Percentiles rank a stretch among this genome's conserved stretches.
Evolutionary conservation across 192 early-diverging fungal genomes (phyloP).

Genomic region (Podila verticillata): DNA sequence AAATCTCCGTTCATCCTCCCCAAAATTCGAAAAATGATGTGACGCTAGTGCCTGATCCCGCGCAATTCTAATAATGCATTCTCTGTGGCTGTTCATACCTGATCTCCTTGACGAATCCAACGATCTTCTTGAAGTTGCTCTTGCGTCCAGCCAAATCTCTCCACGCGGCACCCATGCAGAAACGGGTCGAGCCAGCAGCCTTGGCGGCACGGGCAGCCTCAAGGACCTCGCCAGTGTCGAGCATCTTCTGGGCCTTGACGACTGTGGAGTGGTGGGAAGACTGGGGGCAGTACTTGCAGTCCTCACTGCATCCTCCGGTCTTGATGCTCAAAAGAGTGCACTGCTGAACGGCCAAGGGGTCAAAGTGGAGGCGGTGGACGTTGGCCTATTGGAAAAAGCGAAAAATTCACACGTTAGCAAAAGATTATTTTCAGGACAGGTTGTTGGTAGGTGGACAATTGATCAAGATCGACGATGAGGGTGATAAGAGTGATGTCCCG

Average conservation of each 20-base stretch:
- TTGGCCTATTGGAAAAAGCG: slow-evolving; percentile 59
- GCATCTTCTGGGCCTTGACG: slow-evolving; percentile 76
- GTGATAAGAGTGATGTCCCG: too few species aligned
- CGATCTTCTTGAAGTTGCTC: slow-evolving; percentile 83
- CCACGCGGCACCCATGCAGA: slow-evolving; percentile 93
- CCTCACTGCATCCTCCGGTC: slow-evolving; percentile 86
- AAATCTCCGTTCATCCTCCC: too few species aligned
- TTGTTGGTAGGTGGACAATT: too few species aligned
- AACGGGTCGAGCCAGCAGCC: slow-evolving; percentile 79
- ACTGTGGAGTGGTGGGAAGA: slow-evolving; percentile 77
- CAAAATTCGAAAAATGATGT: too few species aligned
- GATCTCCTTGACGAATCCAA: slow-evolving; percentile 79
- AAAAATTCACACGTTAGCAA: slow-evolving; percentile 2
- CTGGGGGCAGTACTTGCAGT: slow-evolving; percentile 87
- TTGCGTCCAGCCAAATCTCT: slow-evolving; percentile 82
- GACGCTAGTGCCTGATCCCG: too few species aligned
- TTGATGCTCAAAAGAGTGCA: slow-evolving; percentile 85
- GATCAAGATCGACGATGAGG: too few species aligned
- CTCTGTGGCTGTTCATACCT: slow-evolving; percentile 50
- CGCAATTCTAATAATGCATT: too few species aligned
- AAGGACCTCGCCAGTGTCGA: slow-evolving; percentile 75
- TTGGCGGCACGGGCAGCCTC: slow-evolving; percentile 77
- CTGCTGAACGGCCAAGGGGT: slow-evolving; percentile 79
- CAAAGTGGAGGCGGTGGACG: slow-evolving; percentile 77
- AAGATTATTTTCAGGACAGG: too few species aligned